Conservation (phyloP, 208 protist species). For the Leishmania lainsoni region DNA sequence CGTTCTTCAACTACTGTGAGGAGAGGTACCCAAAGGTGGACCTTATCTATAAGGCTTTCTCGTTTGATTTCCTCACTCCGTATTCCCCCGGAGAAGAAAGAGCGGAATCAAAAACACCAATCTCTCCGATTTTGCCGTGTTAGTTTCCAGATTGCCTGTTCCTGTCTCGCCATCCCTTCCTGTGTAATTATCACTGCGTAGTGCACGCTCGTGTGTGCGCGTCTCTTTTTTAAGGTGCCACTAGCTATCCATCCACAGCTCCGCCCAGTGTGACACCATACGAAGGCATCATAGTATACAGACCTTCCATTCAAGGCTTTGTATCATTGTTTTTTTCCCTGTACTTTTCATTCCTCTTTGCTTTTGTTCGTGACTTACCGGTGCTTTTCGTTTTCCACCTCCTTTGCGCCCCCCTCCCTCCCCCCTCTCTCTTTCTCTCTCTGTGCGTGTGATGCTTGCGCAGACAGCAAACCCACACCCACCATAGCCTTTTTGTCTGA, state of each 20-base stretch:
- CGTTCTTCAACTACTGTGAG: background rate
- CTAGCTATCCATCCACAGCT: background rate
- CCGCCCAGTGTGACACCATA: background rate
- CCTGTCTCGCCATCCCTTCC: background rate
- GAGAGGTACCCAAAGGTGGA: background rate
- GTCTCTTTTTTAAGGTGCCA: background rate
- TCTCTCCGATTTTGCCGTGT: conserved; percentile 1
- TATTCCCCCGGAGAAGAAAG: too few relatives aligned
- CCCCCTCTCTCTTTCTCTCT: background rate
- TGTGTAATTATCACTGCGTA: background rate
- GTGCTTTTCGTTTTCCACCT: background rate
- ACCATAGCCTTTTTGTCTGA: background rate
- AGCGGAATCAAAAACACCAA: background rate
- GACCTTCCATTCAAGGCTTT: background rate
- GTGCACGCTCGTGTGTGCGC: background rate
- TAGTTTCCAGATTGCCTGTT: background rate
- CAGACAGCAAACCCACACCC: background rate
- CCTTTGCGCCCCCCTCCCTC: background rate
- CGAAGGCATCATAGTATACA: background rate
- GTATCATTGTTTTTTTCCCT: background rate
- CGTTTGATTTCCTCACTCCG: background rate
- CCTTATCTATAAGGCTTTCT: background rate
- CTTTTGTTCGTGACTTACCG: background rate
- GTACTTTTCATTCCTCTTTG: background rate
- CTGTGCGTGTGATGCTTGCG: background rate